These are phyloP conservation scores for Gamarada debralockiae DNA, from an alignment of 495 filamentous ascomycete species.

Conservation along the genomic window DNA sequence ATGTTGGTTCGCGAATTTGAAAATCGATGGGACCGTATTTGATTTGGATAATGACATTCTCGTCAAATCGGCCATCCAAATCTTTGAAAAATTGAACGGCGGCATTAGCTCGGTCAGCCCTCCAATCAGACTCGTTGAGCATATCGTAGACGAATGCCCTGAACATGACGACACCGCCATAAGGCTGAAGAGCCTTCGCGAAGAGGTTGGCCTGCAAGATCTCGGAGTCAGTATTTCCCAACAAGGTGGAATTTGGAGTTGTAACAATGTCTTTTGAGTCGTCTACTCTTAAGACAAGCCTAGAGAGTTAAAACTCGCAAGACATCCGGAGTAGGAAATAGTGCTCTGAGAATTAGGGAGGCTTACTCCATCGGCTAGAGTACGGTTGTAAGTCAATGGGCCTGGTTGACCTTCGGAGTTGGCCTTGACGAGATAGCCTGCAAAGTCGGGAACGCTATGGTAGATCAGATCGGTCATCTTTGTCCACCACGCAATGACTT, in stretches of 20 bases:
- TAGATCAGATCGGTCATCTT: slow-evolving; percentile 57
- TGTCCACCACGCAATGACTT: slow-evolving; percentile 59
- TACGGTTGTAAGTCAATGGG: slow-evolving; percentile 65
- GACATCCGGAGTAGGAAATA: too few relatives aligned
- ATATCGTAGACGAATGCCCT: slow-evolving; percentile 71
- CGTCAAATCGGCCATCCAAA: slow-evolving; percentile 61
- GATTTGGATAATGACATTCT: slow-evolving; percentile 69
- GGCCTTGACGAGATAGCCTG: slow-evolving; percentile 69
- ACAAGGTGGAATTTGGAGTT: too few relatives aligned
- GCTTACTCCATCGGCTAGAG: slow-evolving; percentile 61
- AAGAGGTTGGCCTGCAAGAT: slow-evolving; percentile 76
- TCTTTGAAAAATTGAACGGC: slow-evolving; percentile 63
- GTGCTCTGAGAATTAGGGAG: too few relatives aligned
- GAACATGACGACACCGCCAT: slow-evolving; percentile 69
- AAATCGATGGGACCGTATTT: slow-evolving; percentile 77
- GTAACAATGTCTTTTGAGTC: too few relatives aligned
- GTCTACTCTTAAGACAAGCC: too few relatives aligned
- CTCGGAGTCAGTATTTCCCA: too few relatives aligned
- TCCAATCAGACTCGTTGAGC: slow-evolving; percentile 56
- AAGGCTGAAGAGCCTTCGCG: slow-evolving; percentile 51
- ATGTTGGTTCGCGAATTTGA: slow-evolving; percentile 66
- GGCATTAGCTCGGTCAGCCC: slow-evolving; percentile 64
- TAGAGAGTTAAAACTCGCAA: too few relatives aligned
- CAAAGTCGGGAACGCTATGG: slow-evolving; percentile 57
- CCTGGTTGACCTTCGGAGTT: slow-evolving; percentile 73